phyloP scores from a whole-genome alignment of 257 asterid species.

The Solanum okadae region DNA sequence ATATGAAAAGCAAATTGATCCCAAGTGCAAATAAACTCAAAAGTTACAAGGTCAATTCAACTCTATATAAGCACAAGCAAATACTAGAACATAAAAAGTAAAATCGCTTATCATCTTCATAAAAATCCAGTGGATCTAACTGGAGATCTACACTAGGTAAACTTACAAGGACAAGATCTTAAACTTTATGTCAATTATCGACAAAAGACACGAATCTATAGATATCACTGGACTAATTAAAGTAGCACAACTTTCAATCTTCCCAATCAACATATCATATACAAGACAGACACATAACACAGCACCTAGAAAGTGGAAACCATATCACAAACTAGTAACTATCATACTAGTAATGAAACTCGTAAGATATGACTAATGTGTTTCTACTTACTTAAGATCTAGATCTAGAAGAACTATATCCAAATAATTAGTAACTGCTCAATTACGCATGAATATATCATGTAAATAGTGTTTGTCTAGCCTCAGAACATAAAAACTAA shows the following conservation, averaged over 20 bases:
- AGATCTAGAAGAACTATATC: background rate
- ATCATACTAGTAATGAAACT: background rate
- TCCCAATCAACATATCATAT: background rate
- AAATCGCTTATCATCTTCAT: background rate
- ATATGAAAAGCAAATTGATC: background rate
- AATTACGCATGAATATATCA: background rate
- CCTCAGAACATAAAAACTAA: background rate
- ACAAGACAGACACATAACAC: background rate
- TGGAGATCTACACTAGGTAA: background rate
- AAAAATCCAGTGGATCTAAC: background rate
- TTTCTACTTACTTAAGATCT: too few species aligned
- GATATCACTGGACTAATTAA: background rate
- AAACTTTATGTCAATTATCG: background rate
- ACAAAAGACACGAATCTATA: background rate
- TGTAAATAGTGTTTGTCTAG: background rate
- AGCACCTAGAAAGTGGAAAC: background rate
- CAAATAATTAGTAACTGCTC: accelerated
- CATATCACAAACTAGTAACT: background rate
- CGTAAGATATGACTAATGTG: background rate
- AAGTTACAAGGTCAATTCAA: background rate
- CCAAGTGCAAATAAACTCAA: background rate
- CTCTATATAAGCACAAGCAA: background rate
- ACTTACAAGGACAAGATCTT: background rate
- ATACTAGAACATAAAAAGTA: too few species aligned
- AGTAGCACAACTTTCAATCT: background rate